Evolutionary conservation across 345 rosid species (phyloP).

Genomic region (Brassica carinata): DNA sequence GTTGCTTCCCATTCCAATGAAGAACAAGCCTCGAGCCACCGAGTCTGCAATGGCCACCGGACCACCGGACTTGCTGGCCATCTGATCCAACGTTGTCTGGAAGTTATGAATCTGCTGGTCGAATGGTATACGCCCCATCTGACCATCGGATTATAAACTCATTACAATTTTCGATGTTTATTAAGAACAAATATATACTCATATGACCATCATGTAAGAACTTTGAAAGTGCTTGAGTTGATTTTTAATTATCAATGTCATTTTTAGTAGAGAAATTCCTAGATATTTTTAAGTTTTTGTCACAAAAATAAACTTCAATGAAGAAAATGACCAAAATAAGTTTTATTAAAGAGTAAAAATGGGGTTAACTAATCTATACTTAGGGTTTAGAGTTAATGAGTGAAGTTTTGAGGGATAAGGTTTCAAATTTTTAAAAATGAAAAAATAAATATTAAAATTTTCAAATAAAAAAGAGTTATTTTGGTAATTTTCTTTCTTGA

Average conservation of each 20-base stretch:
- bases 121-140: constrained; percentile 94
- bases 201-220: background rate
- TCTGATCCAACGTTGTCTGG: constrained; percentile 70
- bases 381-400: too few species aligned
- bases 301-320: too few species aligned
- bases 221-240: background rate
- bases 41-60: constrained; percentile 54
- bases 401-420: too few species aligned
- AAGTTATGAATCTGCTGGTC: constrained; percentile 80
- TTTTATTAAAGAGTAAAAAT: too few species aligned
- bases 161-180: background rate
- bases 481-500: too few species aligned
- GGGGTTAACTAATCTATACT: too few species aligned
- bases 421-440: too few species aligned
- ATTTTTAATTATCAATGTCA: background rate
- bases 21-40: constrained; percentile 63
- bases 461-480: too few species aligned
- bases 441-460: too few species aligned
- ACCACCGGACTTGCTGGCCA: constrained; percentile 69
- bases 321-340: too few species aligned
- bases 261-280: too few species aligned
- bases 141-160: constrained; percentile 19
- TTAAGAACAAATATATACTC: background rate
- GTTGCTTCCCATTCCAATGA: constrained; percentile 96
- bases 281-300: too few species aligned